These are phyloP conservation scores for Moricandia arvensis DNA, from an alignment of 345 rosid species.

Conservation along the genomic window DNA sequence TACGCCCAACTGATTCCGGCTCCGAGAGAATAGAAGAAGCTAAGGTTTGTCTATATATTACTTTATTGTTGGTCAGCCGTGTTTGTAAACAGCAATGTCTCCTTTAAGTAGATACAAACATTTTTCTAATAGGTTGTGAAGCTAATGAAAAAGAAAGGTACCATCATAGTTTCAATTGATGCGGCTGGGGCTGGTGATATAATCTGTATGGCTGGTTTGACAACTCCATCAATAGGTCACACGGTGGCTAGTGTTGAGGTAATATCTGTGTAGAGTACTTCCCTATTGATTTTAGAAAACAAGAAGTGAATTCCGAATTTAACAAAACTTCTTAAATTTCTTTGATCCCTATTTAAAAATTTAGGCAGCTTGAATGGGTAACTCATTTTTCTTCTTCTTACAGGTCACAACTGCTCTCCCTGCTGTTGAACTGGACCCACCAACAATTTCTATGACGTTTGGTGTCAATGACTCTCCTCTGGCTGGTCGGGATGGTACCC, in stretches of 20 bases:
- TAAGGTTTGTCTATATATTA: conserved; percentile 54
- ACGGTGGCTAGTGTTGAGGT: conserved; percentile 88
- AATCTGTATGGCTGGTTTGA: conserved; percentile 85
- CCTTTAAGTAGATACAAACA: conserved; percentile 24
- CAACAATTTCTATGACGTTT: conserved; percentile 98
- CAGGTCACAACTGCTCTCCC: conserved; percentile 87
- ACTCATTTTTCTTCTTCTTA: conserved; percentile 25
- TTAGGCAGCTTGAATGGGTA: conserved; percentile 5
- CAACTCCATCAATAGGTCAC: conserved; percentile 86
- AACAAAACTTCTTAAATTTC: neutral
- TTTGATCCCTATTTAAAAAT: conserved; percentile 12
- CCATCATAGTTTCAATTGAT: conserved; percentile 71
- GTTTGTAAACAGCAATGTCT: conserved; percentile 11
- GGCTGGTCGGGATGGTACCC: conserved; percentile 94
- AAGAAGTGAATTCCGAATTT: neutral
- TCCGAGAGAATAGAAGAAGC: conserved; percentile 92
- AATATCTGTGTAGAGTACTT: conserved; percentile 16
- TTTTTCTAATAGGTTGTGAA: conserved; percentile 63
- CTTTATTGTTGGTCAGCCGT: conserved; percentile 18
- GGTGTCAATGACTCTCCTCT: conserved; percentile 96
- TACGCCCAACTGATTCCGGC: conserved; percentile 60
- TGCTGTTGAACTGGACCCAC: conserved; percentile 85
- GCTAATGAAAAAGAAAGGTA: conserved; percentile 98
- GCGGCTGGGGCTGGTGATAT: conserved; percentile 97
- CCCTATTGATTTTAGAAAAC: neutral